These are phyloP conservation scores for Drosera spatulata DNA, from an alignment of 179 eudicot species.

Conservation along the genomic window DNA sequence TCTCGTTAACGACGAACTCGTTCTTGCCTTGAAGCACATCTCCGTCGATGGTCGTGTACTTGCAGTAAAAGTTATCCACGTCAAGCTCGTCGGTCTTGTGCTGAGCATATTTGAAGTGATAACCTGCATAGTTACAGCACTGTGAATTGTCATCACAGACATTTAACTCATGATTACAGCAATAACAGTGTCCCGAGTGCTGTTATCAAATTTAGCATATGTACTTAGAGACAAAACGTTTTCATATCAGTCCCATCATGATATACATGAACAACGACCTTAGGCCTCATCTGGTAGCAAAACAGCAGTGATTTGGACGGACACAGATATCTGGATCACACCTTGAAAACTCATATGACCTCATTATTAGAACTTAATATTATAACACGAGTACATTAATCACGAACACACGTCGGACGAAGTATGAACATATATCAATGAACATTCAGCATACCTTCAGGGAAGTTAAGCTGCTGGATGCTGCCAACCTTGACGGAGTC, in stretches of 20 bases:
- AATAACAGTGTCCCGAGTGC: neutral
- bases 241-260: too few species aligned
- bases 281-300: too few species aligned
- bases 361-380: too few species aligned
- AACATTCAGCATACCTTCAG: conserved; percentile 8
- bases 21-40: neutral
- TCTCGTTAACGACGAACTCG: conserved; percentile 3
- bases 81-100: conserved; percentile 11
- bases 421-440: neutral
- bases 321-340: too few species aligned
- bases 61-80: conserved; percentile 3
- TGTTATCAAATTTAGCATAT: too few species aligned
- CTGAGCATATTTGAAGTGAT: neutral
- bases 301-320: too few species aligned
- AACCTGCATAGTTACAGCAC: neutral
- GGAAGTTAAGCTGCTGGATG: conserved; percentile 17
- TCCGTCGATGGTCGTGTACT: conserved; percentile 8
- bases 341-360: too few species aligned
- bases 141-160: neutral
- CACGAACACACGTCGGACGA: neutral
- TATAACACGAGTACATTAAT: neutral
- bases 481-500: conserved; percentile 13
- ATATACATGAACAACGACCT: too few species aligned
- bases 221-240: too few species aligned
- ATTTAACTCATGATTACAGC: too few species aligned